Conservation (phyloP, 257 asterid species). For the Hygrophila difformis region DNA sequence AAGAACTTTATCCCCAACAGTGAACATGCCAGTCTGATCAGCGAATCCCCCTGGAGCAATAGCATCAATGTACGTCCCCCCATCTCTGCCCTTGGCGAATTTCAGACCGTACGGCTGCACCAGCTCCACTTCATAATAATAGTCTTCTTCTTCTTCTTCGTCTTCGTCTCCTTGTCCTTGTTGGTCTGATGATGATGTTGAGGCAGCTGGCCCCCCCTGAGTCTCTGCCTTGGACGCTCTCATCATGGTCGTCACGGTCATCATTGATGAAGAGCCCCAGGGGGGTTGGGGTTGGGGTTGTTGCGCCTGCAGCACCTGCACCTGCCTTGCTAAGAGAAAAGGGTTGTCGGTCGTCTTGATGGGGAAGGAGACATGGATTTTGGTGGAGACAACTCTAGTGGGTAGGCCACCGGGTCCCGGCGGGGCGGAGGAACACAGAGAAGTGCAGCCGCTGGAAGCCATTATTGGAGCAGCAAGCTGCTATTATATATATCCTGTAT, state of each 20-base stretch:
- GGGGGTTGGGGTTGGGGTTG: constrained; percentile 17
- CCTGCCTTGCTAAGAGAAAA: constrained; percentile 29
- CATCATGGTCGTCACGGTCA: not conserved
- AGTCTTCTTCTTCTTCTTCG: constrained; percentile 46
- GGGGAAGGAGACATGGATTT: no score
- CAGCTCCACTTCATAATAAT: constrained; percentile 76
- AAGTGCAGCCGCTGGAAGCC: constrained; percentile 46
- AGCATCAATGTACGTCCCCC: constrained; percentile 93
- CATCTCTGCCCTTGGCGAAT: constrained; percentile 82
- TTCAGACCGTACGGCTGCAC: constrained; percentile 70
- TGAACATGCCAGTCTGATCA: constrained; percentile 64
- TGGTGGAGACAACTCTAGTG: constrained; percentile 17
- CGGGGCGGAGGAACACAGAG: constrained; percentile 43
- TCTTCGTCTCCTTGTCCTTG: constrained; percentile 3
- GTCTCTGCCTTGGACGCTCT: constrained; percentile 48
- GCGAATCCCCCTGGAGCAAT: constrained; percentile 81
- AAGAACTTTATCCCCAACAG: constrained; percentile 81
- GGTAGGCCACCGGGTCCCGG: no score
- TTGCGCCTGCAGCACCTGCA: constrained; percentile 12
- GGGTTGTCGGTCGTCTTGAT: constrained; percentile 21
- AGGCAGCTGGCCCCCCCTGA: constrained; percentile 1
- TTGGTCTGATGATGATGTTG: constrained; percentile 2
- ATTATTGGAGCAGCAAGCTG: constrained; percentile 20
- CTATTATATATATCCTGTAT: no score
- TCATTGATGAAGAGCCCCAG: constrained; percentile 18